phyloP scores from a whole-genome alignment of 192 early-diverging fungal species.

The Coemansia sp. region DNA sequence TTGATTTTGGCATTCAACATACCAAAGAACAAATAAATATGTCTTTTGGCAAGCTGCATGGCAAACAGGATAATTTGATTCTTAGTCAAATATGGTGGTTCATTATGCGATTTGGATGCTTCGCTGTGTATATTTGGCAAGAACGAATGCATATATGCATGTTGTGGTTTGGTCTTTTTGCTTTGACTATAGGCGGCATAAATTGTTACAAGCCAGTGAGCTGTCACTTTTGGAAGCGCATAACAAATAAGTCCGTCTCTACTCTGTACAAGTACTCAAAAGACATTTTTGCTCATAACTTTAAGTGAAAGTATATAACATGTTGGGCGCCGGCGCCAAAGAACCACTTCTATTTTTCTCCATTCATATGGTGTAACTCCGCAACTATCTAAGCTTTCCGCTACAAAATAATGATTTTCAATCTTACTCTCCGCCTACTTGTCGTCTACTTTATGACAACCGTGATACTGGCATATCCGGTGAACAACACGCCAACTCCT shows the following conservation, averaged over 20 bases:
- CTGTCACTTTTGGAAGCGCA: background rate
- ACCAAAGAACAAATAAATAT: background rate
- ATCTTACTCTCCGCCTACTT: background rate
- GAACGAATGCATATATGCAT: conserved; percentile 4
- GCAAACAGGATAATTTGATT: conserved; percentile 1
- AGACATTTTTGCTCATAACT: background rate
- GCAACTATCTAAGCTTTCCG: background rate
- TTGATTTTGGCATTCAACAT: background rate
- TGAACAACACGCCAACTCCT: background rate
- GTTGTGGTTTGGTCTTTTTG: conserved; percentile 11
- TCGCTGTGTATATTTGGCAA: conserved; percentile 2
- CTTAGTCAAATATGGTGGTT: background rate
- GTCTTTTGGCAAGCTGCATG: conserved; percentile 3
- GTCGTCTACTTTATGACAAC: background rate
- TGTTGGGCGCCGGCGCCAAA: background rate
- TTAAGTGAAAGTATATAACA: background rate
- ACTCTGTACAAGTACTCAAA: background rate
- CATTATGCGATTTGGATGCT: background rate
- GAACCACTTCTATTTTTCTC: background rate
- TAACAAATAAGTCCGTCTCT: conserved; percentile 1
- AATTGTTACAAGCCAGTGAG: background rate
- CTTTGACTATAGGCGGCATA: conserved; percentile 8
- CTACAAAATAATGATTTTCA: background rate
- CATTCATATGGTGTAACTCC: background rate
- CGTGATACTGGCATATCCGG: background rate